A percentile compares a stretch with the other conserved stretches of the same genome.
These are phyloP conservation scores for Turritis glabra DNA, from an alignment of 345 rosid genomes.

Conservation along the genomic window DNA sequence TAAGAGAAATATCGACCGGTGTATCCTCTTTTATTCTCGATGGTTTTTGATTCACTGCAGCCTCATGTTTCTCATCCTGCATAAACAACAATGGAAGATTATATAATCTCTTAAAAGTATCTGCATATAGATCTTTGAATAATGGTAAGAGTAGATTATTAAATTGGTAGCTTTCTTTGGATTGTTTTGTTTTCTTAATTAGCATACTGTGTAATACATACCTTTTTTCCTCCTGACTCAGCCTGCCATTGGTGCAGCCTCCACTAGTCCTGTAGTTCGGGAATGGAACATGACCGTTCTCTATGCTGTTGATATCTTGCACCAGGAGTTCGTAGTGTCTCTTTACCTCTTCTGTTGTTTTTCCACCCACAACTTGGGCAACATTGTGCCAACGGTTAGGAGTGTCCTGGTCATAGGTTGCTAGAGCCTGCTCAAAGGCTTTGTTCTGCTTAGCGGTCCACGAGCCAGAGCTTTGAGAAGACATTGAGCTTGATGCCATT, in stretches of 20 bases:
- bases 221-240: constrained; percentile 38
- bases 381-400: constrained; percentile 90
- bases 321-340: constrained; percentile 67
- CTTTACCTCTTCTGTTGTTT: constrained; percentile 76
- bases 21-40: constrained; percentile 18
- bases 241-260: constrained; percentile 31
- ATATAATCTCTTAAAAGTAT: no score
- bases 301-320: constrained; percentile 62
- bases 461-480: constrained; percentile 46
- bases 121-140: not conserved
- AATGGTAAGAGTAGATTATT: not conserved
- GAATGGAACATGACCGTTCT: constrained; percentile 69
- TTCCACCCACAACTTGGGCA: constrained; percentile 73
- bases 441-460: constrained; percentile 87
- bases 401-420: constrained; percentile 77
- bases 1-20: not conserved
- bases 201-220: not conserved
- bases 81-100: not conserved
- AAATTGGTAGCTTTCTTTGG: not conserved
- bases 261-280: constrained; percentile 61
- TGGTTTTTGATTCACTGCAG: constrained; percentile 25
- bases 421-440: constrained; percentile 81
- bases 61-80: constrained; percentile 55
- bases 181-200: not conserved
- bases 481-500: constrained; percentile 85